A percentile compares a stretch with the other conserved stretches of the same genome.
phyloP scores from a whole-genome alignment of 371 early-diverging fungal genomes.

The Apophysomyces trapeziformis region DNA sequence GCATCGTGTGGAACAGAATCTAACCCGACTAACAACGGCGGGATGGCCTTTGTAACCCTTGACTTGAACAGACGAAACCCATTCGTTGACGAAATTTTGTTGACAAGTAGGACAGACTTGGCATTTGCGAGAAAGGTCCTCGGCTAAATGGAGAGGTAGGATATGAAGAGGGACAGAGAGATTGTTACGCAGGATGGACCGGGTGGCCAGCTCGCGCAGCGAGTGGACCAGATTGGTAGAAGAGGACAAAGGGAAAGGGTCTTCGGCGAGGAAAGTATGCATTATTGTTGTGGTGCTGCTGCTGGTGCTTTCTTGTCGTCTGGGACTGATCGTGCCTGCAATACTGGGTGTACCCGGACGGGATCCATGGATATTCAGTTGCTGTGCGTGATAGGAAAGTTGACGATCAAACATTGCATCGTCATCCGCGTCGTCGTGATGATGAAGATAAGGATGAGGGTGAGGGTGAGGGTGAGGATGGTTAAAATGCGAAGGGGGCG shows the following conservation, averaged over 20 bases:
- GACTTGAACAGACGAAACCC: constrained; percentile 66
- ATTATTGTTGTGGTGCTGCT: not conserved
- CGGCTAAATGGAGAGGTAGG: constrained; percentile 48
- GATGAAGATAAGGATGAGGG: not conserved
- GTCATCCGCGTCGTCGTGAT: constrained; percentile 33
- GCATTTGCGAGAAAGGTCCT: constrained; percentile 45
- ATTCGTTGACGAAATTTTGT: constrained; percentile 62
- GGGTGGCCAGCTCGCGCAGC: constrained; percentile 37
- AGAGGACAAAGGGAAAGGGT: not conserved
- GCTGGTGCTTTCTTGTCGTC: not conserved
- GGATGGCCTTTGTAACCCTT: constrained; percentile 66
- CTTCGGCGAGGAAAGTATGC: not conserved
- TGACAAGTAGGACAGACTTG: constrained; percentile 55
- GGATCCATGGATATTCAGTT: constrained; percentile 45
- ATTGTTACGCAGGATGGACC: constrained; percentile 27
- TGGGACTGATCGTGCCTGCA: not conserved
- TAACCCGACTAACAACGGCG: constrained; percentile 60
- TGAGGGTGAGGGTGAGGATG: constrained; percentile 4
- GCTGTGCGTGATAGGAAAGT: constrained; percentile 45
- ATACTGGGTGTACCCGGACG: constrained; percentile 27
- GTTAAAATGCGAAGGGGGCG: not conserved
- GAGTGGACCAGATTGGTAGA: constrained; percentile 32
- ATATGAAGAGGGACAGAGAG: constrained; percentile 27
- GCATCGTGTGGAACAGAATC: constrained; percentile 60
- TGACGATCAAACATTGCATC: constrained; percentile 52